Base-by-base conservation (phyloP, 208 protist genomes). In the Leishmania tarentolae region DNA sequence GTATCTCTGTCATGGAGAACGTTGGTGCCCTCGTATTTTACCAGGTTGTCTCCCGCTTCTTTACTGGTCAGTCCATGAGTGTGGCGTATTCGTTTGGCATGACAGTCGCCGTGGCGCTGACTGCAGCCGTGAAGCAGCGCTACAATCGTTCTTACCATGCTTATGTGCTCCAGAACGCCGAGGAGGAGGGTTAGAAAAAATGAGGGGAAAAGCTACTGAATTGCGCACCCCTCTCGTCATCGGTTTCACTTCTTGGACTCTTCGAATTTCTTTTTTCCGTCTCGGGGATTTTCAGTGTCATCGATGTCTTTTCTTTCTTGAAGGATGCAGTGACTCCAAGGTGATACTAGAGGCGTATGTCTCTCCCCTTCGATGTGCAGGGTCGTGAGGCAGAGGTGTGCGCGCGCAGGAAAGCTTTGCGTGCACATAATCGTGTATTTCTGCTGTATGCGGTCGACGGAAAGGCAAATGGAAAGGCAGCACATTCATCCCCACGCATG, bases 71-170 rank as follows among this genome's bases (percentile, higher is more conserved):
- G 83, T 92, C 86, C 21, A 94, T 97, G 92, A 95, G 89, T 73
- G 85, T 94, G 24, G 94, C 94, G 35, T 97, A 95, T 81, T 94
- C 93, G 5, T 91, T 94, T 56, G 93, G 93, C 66, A 97, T 97
- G 92, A 89, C 88, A 44, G 75, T 95, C n/a, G 87, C 90, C 3
- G 86, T 97, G 24, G 91, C 88, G 17, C 82, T 97, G 21, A 88
- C 87, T 56, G 90, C 90, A 0, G 84, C 85, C 15, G 92, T 97
- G 69, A 93, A 91, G 75, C 91, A 97, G 83, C 89, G 91, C 46
- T 97, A 97, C 87, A 94, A 95, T 80, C 88, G 93, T 74, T 93
- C 91, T 44, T 94, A 94, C 80, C 89, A 91, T 61, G 82, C 79
- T 9, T 92, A 94, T 75, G 76, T 94, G 3, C 37, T 82, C 35